Base-by-base conservation (phyloP, 768 basidiomycete species). In the Hericium coralloides region DNA sequence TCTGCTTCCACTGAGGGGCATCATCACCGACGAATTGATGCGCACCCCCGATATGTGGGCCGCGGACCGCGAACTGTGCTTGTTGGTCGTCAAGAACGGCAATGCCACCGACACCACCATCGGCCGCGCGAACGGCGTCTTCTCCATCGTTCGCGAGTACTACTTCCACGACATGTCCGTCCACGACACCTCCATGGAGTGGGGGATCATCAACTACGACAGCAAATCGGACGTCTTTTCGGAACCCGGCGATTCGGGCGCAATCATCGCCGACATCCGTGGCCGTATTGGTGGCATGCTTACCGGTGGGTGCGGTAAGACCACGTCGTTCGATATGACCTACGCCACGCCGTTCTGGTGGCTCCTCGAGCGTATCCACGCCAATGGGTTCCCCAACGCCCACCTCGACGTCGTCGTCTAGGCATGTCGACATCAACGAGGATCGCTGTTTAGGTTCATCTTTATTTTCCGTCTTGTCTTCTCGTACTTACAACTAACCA, bases 261-360 rank as follows among this genome's bases (percentile, higher is more conserved):
- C 62, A 26, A 52, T 63, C 47, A 37, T 63, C 49, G 43, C 56
- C 48, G 62, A 67, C 55, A 55, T 61, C 43, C 37, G 26, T 25
- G 70, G 70, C 12, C 65, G 66, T 31, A 62, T 69, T 47, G 61
- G 61, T 20, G 71, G 65, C 12, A 39, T 70, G 38, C 64, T 72
- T 57, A 68, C 59, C 45, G 68, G 69, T 38, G 65, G 64, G 20
- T 41, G 48, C 50, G 69, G 69, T 47, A 49, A 38, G 23, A 62
- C 54, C 14, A 58, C 63, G 25, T 14, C 22, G 20, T 60, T 64
- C n/a, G 66, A 70, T 52, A 56, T 66, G 15, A 66, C 70, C 14
- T 71, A 70, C 52, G 56, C 58, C 41, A 68, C 70, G 25, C 67
- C 71, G 9, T 64, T 57, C 54, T 66, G 12, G 15, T 58, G 37